Percentiles rank a stretch among this genome's conserved stretches.
Conservation (phyloP, 352 stramenopile genomes). For the Blastocystis sp. region DNA sequence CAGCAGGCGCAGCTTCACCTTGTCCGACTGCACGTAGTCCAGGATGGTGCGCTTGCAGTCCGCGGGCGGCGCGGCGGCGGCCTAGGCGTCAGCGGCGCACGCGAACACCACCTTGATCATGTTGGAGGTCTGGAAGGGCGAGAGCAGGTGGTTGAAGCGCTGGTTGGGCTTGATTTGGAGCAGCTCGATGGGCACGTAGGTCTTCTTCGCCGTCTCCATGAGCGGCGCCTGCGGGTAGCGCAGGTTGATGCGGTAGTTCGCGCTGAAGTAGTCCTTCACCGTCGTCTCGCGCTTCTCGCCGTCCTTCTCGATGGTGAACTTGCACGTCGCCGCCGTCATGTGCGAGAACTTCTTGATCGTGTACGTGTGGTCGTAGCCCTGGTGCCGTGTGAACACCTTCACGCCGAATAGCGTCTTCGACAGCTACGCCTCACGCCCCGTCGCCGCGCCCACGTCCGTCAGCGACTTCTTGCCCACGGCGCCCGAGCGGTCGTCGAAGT, state of each 20-base stretch:
- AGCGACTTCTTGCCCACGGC: background rate
- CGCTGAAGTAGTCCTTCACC: conserved; percentile 77
- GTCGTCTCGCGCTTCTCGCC: conserved; percentile 73
- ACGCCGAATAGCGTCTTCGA: background rate
- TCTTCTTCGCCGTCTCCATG: conserved; percentile 29
- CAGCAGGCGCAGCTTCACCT: conserved; percentile 28
- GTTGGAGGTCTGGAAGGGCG: background rate
- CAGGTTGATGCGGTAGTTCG: conserved; percentile 75
- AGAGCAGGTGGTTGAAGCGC: conserved; percentile 21
- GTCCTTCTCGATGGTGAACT: conserved; percentile 76
- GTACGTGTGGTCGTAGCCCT: conserved; percentile 50
- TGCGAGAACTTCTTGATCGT: conserved; percentile 19
- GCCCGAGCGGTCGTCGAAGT: conserved; percentile 7
- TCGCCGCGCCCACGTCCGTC: background rate
- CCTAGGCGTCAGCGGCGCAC: background rate
- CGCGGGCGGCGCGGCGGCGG: background rate
- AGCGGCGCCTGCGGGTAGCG: conserved; percentile 31
- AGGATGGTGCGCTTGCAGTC: conserved; percentile 31
- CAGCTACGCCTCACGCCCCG: background rate
- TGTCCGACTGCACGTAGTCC: conserved; percentile 39
- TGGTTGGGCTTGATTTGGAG: conserved; percentile 28
- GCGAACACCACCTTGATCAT: conserved; percentile 13
- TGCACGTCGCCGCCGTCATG: background rate
- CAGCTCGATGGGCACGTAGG: conserved; percentile 43
- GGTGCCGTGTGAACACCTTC: conserved; percentile 42